Evolutionary conservation across 2,329 filamentous ascomycete genomes (phyloP), one percentile per base, ranked within the genome.

Genomic region (Exophiala calicioides): DNA sequence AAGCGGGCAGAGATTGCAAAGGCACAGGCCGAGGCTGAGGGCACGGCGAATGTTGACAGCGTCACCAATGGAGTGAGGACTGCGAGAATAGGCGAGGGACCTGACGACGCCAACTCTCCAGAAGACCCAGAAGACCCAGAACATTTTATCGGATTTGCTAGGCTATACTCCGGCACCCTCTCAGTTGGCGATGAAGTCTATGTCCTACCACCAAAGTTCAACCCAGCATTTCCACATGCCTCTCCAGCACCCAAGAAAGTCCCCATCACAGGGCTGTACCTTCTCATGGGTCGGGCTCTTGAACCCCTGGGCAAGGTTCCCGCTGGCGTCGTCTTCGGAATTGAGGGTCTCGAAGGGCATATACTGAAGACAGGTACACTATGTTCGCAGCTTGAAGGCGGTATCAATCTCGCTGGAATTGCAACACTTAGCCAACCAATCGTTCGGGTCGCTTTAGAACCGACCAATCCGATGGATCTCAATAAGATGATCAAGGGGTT

Each of bases 341-440:
- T 98, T 44, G 89, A 85, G 23, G 93, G 93, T 2, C 79, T 98
- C 1, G 90, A 93, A 62, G 91, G 90, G 12, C 85, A 91, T 52
- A 85, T 98, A n/a, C 77, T 98, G 44, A 98, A 98, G 66, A 94
- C 90, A 1, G 93, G 90, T 9, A 98, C 93, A 0, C 75, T 98
- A 3, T 96, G 90, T 71, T 95, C 88, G 55, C 86, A 87, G 55
- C 72, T 94, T 0, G 85, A 89, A 37, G 93, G 93, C 12, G 84
- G 88, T 5, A 83, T 94, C 58, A 98, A 98, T 68, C 73, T 98
- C 41, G 93, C 90, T 1, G 91, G 91, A 54, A 83, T 97, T 6
- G 82, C 76, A 44, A 82, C 90, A 67, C 82, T 81, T 23, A 87
- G 86, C 3, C 86, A 91, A 43, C 93, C 93, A 1, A 98, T 98